These are phyloP conservation scores for Gypsophila paniculata DNA, from an alignment of 179 eudicot species.

Conservation along the genomic window DNA sequence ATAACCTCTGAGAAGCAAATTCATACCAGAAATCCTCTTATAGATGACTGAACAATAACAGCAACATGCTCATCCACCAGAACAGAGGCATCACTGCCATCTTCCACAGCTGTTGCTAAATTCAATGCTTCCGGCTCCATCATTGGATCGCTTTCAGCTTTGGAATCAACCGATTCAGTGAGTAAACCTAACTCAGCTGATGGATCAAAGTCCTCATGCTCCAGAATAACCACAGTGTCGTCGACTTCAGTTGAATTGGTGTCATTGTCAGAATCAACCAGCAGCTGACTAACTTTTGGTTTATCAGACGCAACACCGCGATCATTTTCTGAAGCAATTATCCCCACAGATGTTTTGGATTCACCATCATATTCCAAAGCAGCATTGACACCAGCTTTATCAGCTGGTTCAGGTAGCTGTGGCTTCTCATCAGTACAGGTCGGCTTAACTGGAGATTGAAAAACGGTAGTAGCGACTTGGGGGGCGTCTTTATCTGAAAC, in stretches of 20 bases:
- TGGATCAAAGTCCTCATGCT: constrained; percentile 9
- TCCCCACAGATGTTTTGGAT: constrained; percentile 19
- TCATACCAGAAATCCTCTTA: constrained; percentile 67
- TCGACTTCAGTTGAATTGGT: constrained; percentile 8
- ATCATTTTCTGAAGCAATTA: constrained; percentile 21
- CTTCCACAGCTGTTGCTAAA: constrained; percentile 28
- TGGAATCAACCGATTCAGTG: constrained; percentile 9
- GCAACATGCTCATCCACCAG: constrained; percentile 42
- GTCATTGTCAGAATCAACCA: constrained; percentile 18
- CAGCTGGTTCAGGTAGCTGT: constrained; percentile 34
- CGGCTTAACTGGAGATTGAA: constrained; percentile 38
- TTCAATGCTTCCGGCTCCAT: constrained; percentile 32
- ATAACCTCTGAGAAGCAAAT: background rate
- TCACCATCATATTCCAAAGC: constrained; percentile 13
- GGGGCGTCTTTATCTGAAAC: constrained; percentile 51
- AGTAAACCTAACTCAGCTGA: constrained; percentile 16
- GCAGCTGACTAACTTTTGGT: constrained; percentile 18
- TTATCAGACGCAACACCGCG: constrained; percentile 13
- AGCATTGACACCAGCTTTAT: constrained; percentile 26
- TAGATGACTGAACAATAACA: constrained; percentile 54
- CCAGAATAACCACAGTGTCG: constrained; percentile 10
- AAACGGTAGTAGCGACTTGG: constrained; percentile 34
- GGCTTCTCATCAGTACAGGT: constrained; percentile 42
- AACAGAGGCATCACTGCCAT: constrained; percentile 24
- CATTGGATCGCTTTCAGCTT: constrained; percentile 19